Conservation (phyloP, 345 rosid species). For the Abelmoschus esculentus region DNA sequence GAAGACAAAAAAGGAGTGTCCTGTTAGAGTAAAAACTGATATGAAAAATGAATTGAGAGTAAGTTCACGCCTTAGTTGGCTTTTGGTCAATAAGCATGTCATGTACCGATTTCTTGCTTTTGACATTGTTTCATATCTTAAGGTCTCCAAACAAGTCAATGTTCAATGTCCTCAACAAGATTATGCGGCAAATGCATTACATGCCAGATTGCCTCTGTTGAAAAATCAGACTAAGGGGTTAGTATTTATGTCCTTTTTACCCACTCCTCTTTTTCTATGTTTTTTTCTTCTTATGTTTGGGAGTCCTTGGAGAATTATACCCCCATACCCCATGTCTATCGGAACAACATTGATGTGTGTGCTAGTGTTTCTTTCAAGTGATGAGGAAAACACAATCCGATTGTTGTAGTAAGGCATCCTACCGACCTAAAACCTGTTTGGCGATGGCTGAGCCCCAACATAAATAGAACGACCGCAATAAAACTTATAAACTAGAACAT, state of each 20-base stretch:
- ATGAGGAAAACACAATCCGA: too few species aligned
- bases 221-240: constrained; percentile 42
- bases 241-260: constrained; percentile 18
- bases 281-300: background rate
- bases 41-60: constrained; percentile 35
- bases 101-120: background rate
- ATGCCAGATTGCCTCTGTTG: constrained; percentile 26
- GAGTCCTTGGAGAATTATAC: background rate
- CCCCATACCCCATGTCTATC: background rate
- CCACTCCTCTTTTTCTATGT: background rate
- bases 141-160: constrained; percentile 43
- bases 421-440: too few species aligned
- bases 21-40: constrained; percentile 23
- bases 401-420: too few species aligned
- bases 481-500: background rate
- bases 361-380: too few species aligned
- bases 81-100: background rate
- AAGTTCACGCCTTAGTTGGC: constrained; percentile 23
- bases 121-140: constrained; percentile 19
- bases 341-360: too few species aligned
- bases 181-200: constrained; percentile 30
- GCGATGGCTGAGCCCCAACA: too few species aligned
- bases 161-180: constrained; percentile 34
- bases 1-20: constrained; percentile 28
- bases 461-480: background rate